Evolutionary conservation across 2,329 filamentous ascomycete genomes (phyloP).

Genomic region (Ophiocordyceps camponoti-floridani): DNA sequence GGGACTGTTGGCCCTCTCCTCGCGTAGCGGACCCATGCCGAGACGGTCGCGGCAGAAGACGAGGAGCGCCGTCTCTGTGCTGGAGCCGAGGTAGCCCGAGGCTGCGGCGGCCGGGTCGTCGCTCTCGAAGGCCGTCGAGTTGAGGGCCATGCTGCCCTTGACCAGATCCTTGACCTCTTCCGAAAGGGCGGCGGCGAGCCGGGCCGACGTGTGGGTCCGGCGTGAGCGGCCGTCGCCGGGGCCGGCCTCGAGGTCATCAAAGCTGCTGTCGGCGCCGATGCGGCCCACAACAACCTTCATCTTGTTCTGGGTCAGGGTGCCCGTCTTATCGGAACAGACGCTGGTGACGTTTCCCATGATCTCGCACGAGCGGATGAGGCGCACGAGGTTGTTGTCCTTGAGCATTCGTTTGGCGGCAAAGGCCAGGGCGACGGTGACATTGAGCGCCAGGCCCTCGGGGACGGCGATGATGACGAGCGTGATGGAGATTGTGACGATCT

Average conservation of each 20-base stretch:
- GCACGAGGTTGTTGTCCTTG: conserved; percentile 43
- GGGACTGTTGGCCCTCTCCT: conserved; percentile 27
- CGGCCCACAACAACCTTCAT: conserved; percentile 43
- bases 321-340: conserved; percentile 49
- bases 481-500: conserved; percentile 38
- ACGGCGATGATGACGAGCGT: conserved; percentile 42
- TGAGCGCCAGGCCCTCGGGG: conserved; percentile 40
- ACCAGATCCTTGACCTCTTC: conserved; percentile 17
- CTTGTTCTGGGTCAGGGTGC: conserved; percentile 45
- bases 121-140: conserved; percentile 36
- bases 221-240: too few species aligned
- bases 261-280: conserved; percentile 22
- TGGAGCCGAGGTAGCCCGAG: conserved; percentile 30
- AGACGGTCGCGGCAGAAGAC: conserved; percentile 31
- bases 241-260: conserved; percentile 11
- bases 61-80: conserved; percentile 35
- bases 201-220: conserved; percentile 5
- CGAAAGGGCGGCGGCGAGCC: conserved; percentile 13
- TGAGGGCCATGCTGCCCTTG: conserved; percentile 23
- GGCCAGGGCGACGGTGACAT: conserved; percentile 41
- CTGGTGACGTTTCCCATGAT: conserved; percentile 48
- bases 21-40: conserved; percentile 23
- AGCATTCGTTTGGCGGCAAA: conserved; percentile 47
- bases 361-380: conserved; percentile 39
- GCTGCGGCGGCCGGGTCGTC: conserved; percentile 14